phyloP scores from a whole-genome alignment of 225 moss, liverwort and hornwort species.

The Straminergon stramineum region DNA sequence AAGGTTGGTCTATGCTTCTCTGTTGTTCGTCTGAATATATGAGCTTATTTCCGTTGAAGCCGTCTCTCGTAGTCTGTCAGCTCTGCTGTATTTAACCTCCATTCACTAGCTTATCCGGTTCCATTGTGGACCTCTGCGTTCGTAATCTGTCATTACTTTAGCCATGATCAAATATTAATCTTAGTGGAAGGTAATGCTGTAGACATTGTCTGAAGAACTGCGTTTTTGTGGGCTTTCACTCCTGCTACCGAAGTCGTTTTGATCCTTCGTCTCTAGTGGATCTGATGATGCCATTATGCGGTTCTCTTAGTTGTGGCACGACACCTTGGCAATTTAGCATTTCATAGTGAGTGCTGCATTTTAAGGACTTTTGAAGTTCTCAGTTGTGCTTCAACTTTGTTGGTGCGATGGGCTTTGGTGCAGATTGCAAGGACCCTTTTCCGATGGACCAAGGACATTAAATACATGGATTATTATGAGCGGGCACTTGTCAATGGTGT shows the following conservation, averaged over 20 bases:
- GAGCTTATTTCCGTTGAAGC: background rate
- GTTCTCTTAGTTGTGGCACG: background rate
- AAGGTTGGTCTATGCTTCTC: slow-evolving; percentile 44
- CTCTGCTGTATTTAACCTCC: background rate
- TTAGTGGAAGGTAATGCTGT: background rate
- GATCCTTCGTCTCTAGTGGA: background rate
- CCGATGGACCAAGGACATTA: slow-evolving; percentile 75
- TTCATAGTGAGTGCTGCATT: background rate
- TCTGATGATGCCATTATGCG: background rate
- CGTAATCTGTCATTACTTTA: background rate
- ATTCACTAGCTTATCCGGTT: background rate
- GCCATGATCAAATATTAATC: background rate
- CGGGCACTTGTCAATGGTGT: slow-evolving; percentile 75
- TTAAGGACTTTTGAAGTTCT: background rate
- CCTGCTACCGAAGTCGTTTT: background rate
- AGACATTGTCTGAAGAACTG: background rate
- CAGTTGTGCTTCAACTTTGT: background rate
- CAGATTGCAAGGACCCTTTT: slow-evolving; percentile 88
- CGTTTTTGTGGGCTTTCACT: background rate
- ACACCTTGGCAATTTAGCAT: background rate
- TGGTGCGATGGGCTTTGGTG: background rate
- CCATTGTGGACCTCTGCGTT: background rate
- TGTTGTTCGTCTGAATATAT: background rate
- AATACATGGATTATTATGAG: slow-evolving; percentile 89
- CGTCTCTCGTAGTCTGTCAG: background rate